Conservation (phyloP, 73 alveolate species). For the Tetrahymena borealis region DNA sequence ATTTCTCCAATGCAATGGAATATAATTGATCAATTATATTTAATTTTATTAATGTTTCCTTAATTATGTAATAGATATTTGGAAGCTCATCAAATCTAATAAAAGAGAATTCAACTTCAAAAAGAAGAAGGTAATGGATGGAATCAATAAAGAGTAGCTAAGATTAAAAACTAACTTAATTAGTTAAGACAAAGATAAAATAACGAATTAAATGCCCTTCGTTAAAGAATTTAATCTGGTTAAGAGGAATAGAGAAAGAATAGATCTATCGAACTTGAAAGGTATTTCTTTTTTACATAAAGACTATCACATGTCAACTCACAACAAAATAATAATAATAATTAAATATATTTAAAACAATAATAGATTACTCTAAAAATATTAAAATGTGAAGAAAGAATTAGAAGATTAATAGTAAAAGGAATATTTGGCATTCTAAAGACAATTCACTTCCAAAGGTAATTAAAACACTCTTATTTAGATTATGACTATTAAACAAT, state of each 20-base stretch:
- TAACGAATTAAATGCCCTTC: conserved; percentile 40
- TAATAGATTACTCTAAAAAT: conserved; percentile 44
- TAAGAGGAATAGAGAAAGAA: conserved; percentile 41
- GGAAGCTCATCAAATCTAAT: conserved; percentile 50
- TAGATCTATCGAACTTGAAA: conserved; percentile 46
- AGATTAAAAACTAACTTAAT: conserved; percentile 29
- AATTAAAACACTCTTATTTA: neutral
- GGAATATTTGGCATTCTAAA: conserved; percentile 28
- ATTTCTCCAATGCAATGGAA: neutral
- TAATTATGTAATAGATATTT: conserved; percentile 27
- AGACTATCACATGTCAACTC: too few relatives aligned
- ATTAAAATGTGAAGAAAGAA: conserved; percentile 50
- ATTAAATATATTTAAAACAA: neutral
- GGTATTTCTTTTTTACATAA: too few relatives aligned
- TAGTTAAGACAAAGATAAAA: conserved; percentile 26
- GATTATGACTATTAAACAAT: neutral
- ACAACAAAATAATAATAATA: too few relatives aligned
- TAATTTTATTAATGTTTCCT: neutral
- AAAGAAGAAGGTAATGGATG: conserved; percentile 25
- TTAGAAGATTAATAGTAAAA: conserved; percentile 29
- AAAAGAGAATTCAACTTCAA: conserved; percentile 5
- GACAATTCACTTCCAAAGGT: conserved; percentile 31
- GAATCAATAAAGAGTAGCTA: conserved; percentile 29
- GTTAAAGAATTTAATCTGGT: conserved; percentile 37
- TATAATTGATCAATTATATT: neutral